These are phyloP conservation scores for Boletus albobrunnescens DNA, from an alignment of 1,284 basidiomycete genomes.

Conservation along the genomic window DNA sequence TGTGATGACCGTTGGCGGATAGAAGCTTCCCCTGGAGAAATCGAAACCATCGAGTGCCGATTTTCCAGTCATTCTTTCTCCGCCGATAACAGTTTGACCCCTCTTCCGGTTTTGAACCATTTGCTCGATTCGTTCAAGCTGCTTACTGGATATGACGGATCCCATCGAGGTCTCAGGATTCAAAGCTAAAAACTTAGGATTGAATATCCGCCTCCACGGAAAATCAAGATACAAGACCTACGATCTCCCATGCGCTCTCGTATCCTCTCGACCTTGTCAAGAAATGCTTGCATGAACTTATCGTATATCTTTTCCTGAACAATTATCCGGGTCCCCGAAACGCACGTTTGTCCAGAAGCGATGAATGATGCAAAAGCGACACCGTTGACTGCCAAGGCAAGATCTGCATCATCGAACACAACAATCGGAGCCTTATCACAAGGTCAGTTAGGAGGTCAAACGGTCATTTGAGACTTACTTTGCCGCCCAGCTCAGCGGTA, in stretches of 20 bases:
- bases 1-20: slow-evolving; percentile 69
- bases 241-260: slow-evolving; percentile 70
- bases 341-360: slow-evolving; percentile 82
- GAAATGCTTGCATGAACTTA: slow-evolving; percentile 57
- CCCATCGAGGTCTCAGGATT: slow-evolving; percentile 74
- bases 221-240: slow-evolving; percentile 37
- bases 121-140: slow-evolving; percentile 59
- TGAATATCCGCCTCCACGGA: background rate
- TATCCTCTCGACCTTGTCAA: slow-evolving; percentile 62
- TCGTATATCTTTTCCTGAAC: slow-evolving; percentile 68
- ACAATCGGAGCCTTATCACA: slow-evolving; percentile 65
- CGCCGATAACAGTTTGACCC: slow-evolving; percentile 59
- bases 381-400: slow-evolving; percentile 69
- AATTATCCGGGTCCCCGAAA: slow-evolving; percentile 73
- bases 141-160: slow-evolving; percentile 62
- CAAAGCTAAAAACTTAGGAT: slow-evolving; percentile 44
- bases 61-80: slow-evolving; percentile 53
- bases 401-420: slow-evolving; percentile 72
- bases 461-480: slow-evolving; percentile 40
- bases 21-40: slow-evolving; percentile 68
- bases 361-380: slow-evolving; percentile 79
- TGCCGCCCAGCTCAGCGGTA: slow-evolving; percentile 80
- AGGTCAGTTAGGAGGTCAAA: background rate
- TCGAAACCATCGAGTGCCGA: slow-evolving; percentile 67
- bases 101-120: slow-evolving; percentile 48